phyloP scores from a whole-genome alignment of 441 rosid species.

The Eruca vesicaria region DNA sequence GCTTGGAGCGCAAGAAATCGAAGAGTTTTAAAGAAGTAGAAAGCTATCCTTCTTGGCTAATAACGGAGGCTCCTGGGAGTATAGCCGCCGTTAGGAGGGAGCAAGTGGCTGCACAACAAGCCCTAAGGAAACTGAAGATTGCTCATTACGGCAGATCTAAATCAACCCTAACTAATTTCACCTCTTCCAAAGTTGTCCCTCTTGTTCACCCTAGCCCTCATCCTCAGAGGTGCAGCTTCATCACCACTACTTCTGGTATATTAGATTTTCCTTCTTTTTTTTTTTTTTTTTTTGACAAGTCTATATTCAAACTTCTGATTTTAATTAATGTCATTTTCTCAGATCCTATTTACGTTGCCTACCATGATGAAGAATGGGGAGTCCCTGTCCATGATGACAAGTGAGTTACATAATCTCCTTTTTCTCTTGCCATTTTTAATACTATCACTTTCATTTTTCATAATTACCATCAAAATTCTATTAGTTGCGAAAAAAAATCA shows the following conservation, averaged over 20 bases:
- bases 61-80: slow-evolving; percentile 74
- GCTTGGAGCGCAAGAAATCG: slow-evolving; percentile 68
- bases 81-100: slow-evolving; percentile 83
- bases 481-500: slow-evolving; percentile 23
- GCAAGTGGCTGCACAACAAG: slow-evolving; percentile 74
- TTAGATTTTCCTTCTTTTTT: neutral
- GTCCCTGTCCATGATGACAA: slow-evolving; percentile 75
- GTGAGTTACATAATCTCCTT: slow-evolving; percentile 33
- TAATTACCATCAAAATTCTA: slow-evolving; percentile 40
- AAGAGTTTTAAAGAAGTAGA: slow-evolving; percentile 62
- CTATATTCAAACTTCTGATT: neutral
- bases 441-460: slow-evolving; percentile 12
- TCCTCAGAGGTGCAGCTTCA: slow-evolving; percentile 62
- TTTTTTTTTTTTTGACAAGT: neutral
- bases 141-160: slow-evolving; percentile 89
- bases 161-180: slow-evolving; percentile 56
- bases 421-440: neutral
- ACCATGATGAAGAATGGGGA: slow-evolving; percentile 97
- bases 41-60: slow-evolving; percentile 55
- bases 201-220: slow-evolving; percentile 24
- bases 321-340: neutral
- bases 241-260: slow-evolving; percentile 80
- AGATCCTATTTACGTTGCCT: slow-evolving; percentile 76
- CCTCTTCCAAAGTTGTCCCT: slow-evolving; percentile 38
- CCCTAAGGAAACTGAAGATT: slow-evolving; percentile 69